phyloP scores from a whole-genome alignment of 1,139 yeast species.

The Candida frijolesensis region DNA sequence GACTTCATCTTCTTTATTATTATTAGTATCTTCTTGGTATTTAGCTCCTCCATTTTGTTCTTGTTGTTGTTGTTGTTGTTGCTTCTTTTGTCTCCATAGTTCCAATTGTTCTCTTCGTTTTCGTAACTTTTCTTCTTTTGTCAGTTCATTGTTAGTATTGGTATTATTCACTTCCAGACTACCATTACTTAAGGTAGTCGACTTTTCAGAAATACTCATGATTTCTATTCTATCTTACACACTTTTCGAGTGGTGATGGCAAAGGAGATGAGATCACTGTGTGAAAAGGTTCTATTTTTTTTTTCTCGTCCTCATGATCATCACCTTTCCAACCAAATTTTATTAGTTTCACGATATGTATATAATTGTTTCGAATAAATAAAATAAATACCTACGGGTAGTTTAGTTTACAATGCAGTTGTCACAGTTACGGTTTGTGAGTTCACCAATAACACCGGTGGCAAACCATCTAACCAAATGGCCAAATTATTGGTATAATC shows the following conservation, averaged over 20 bases:
- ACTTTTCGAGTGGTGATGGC: background rate
- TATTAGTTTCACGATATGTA: background rate
- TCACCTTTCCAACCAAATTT: background rate
- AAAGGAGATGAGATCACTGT: background rate
- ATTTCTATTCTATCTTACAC: background rate
- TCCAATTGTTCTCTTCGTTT: constrained; percentile 42
- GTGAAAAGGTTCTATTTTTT: background rate
- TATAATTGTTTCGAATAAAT: constrained; percentile 2
- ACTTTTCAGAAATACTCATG: constrained; percentile 4
- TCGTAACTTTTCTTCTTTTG: constrained; percentile 37
- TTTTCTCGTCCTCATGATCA: background rate
- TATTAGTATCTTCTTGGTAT: background rate
- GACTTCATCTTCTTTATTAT: constrained; percentile 16
- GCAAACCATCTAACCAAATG: constrained; percentile 77
- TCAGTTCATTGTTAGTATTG: constrained; percentile 16
- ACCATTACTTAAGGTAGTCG: constrained; percentile 2
- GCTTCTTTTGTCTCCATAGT: constrained; percentile 44
- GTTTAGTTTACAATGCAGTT: constrained; percentile 61
- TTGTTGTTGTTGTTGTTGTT: constrained; percentile 20
- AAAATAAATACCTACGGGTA: background rate
- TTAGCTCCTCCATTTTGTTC: background rate
- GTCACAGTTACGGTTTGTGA: constrained; percentile 96
- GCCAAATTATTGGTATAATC: constrained; percentile 79
- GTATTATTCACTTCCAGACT: constrained; percentile 6
- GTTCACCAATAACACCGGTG: constrained; percentile 79